A percentile compares a stretch with the other conserved stretches of the same genome.
Evolutionary conservation across 2,329 filamentous ascomycete species (phyloP).

Genomic region (Monilinia vaccinii-corymbosi): DNA sequence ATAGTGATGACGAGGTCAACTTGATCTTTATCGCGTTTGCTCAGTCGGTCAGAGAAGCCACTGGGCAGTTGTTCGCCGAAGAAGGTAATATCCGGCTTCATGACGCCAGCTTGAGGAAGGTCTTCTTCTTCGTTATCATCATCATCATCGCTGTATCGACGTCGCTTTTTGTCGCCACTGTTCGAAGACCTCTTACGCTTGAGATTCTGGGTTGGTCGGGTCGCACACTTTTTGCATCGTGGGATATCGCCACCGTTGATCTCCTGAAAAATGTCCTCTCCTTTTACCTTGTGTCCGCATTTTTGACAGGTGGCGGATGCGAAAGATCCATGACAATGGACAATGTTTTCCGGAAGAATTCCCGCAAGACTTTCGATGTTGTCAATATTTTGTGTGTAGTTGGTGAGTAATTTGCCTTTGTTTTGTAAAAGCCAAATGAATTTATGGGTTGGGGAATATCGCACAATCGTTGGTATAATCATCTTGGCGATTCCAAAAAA

Average conservation of each 20-base stretch:
- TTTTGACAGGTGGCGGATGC: conserved; percentile 83
- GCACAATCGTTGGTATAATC: conserved; percentile 71
- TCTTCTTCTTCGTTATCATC: conserved; percentile 46
- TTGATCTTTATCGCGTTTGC: conserved; percentile 68
- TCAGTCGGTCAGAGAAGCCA: conserved; percentile 70
- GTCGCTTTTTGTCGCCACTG: conserved; percentile 38
- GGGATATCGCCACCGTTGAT: conserved; percentile 71
- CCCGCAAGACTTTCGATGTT: conserved; percentile 87
- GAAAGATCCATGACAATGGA: conserved; percentile 96
- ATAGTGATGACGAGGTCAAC: conserved; percentile 93
- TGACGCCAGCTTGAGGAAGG: conserved; percentile 64
- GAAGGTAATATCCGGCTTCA: conserved; percentile 98
- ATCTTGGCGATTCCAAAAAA: conserved; percentile 91
- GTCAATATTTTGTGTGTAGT: conserved; percentile 99
- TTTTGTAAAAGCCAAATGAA: conserved; percentile 88
- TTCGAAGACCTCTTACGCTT: conserved; percentile 47
- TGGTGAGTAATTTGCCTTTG: conserved; percentile 82
- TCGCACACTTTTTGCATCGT: conserved; percentile 62
- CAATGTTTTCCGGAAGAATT: conserved; percentile 68
- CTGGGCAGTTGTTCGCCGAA: conserved; percentile 87
- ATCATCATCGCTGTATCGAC: conserved; percentile 19
- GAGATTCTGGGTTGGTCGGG: conserved; percentile 40
- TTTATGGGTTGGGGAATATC: conserved; percentile 83
- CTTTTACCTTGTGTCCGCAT: conserved; percentile 65
- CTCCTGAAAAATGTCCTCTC: conserved; percentile 70